Evolutionary conservation across 257 asterid species (phyloP), one percentile per base, ranked within the genome.

Genomic region (Lycium barbarum): DNA sequence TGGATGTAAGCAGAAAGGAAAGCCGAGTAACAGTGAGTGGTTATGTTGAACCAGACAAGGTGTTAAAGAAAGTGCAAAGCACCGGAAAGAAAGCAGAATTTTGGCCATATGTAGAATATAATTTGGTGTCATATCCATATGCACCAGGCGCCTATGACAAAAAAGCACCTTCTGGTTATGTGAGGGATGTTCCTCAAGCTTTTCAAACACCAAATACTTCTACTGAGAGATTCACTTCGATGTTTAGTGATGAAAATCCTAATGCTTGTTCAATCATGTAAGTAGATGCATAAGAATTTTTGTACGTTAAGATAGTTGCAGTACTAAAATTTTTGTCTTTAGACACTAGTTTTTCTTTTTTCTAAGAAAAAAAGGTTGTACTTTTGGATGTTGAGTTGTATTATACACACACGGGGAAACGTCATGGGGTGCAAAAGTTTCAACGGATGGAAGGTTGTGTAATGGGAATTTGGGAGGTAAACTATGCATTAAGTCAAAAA

Each of bases 221-320:
- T 1, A 81, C 36, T 6, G 93, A 91, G 17, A 89, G 85, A 36
- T 88, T 91, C 51, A 68, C 95, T 2, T 38, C 92, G 1, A 79
- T 88, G 43, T 95, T 95, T 55, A 95, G 95, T 66, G 98, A 95
- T 83, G 98, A 95, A 2, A 92, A 95, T 78, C 95, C 94, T 43
- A 79, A 95, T 80, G 92, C 97, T 1, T 95, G 98, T 70, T 89
- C 94, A 2, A 83, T 95, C 3, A 95, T 95, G 97, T 95, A 35
- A 72, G 2, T 1, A 18, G 18, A 17, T 17, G 11, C 20, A 4
- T 71, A 14, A 57, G 62, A 15, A 72, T 68, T 58, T 58, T 58
- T 17, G 8, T 58, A 7, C 17, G 65, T 15, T 57, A 14, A 0
- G 5, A 15, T n/a, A 7, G 20, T 57, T 8, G 8, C 1, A 18